Percentiles rank a stretch among this genome's conserved stretches.
Evolutionary conservation across 116 monocot species (phyloP).

Genomic region (Dioscorea cayenensis): DNA sequence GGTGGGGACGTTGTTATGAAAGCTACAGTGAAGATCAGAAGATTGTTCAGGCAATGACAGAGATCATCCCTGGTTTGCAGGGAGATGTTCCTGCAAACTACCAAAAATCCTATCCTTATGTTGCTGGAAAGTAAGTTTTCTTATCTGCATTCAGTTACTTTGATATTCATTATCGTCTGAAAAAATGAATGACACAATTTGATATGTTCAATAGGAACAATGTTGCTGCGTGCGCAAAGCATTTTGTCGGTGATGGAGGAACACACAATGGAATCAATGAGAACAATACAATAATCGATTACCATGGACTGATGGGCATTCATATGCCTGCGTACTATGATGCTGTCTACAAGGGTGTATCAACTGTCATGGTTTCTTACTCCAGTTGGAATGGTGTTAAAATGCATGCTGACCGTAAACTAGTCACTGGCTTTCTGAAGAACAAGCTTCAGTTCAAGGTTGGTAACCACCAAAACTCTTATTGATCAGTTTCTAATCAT

Average conservation of each 20-base stretch:
- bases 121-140: conserved; percentile 28
- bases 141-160: not conserved
- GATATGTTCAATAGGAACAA: conserved; percentile 25
- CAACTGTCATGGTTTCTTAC: conserved; percentile 48
- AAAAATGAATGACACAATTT: not conserved
- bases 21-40: conserved; percentile 56
- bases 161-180: not conserved
- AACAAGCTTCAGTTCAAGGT: conserved; percentile 43
- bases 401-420: conserved; percentile 43
- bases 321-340: conserved; percentile 51
- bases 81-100: conserved; percentile 34
- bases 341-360: conserved; percentile 33
- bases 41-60: conserved; percentile 46
- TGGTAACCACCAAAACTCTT: not conserved
- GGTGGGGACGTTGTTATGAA: conserved; percentile 69
- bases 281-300: conserved; percentile 29
- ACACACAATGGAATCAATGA: conserved; percentile 45
- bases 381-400: conserved; percentile 52
- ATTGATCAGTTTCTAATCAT: not conserved
- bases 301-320: conserved; percentile 21
- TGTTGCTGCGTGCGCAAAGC: conserved; percentile 48
- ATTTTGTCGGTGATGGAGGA: conserved; percentile 58
- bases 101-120: conserved; percentile 34
- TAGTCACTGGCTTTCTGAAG: conserved; percentile 48
- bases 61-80: conserved; percentile 50